These are phyloP conservation scores for Periglandula ipomoeae DNA, from an alignment of 2,329 filamentous ascomycete genomes.

Conservation along the genomic window DNA sequence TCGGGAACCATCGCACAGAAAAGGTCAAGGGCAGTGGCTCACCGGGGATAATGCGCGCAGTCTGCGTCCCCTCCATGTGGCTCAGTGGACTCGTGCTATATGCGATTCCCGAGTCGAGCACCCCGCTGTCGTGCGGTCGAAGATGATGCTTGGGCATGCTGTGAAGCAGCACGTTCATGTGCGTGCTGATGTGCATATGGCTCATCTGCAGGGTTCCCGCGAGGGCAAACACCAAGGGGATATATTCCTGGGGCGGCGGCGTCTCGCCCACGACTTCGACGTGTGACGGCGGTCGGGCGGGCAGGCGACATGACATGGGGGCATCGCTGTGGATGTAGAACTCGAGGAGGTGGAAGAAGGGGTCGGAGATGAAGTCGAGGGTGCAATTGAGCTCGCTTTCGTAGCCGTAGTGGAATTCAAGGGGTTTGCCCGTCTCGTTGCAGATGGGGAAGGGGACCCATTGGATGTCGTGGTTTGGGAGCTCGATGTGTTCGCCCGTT, in stretches of 20 bases:
- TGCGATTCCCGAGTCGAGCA: slow-evolving; percentile 77
- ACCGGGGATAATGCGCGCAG: slow-evolving; percentile 70
- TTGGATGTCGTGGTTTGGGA: slow-evolving; percentile 71
- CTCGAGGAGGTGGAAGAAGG: slow-evolving; percentile 82
- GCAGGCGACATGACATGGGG: slow-evolving; percentile 82
- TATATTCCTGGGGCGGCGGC: slow-evolving; percentile 50
- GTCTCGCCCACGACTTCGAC: slow-evolving; percentile 45
- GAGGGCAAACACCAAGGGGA: slow-evolving; percentile 80
- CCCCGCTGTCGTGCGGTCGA: slow-evolving; percentile 60
- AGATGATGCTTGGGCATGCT: slow-evolving; percentile 52
- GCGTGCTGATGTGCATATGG: slow-evolving; percentile 83
- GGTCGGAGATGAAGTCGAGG: slow-evolving; percentile 64
- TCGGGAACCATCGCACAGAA: slow-evolving; percentile 80
- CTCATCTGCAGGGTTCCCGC: slow-evolving; percentile 81
- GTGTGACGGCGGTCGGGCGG: slow-evolving; percentile 58
- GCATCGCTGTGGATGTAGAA: slow-evolving; percentile 98
- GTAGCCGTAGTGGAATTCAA: slow-evolving; percentile 79
- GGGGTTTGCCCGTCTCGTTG: slow-evolving; percentile 74
- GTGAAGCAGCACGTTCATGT: slow-evolving; percentile 83
- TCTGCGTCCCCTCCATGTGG: slow-evolving; percentile 42
- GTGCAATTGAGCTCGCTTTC: slow-evolving; percentile 80
- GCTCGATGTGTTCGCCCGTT: slow-evolving; percentile 81
- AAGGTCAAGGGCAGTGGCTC: slow-evolving; percentile 73
- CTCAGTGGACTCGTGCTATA: slow-evolving; percentile 72
- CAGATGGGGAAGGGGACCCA: slow-evolving; percentile 88